phyloP scores from a whole-genome alignment of 2,329 filamentous ascomycete genomes.

The Penicillium sp. region DNA sequence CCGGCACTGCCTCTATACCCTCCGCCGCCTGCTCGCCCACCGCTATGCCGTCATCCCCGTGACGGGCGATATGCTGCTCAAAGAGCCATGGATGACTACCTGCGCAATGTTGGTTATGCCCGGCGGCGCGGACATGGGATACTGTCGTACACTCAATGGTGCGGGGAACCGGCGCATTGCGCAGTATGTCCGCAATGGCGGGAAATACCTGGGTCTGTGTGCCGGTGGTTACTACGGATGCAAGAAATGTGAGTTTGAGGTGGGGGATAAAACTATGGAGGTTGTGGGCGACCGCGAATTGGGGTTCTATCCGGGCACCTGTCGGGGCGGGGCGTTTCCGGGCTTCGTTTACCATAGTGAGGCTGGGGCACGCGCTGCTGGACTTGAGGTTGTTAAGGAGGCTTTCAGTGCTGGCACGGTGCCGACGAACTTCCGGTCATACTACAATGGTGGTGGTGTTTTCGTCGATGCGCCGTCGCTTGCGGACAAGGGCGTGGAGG shows the following conservation, averaged over 20 bases:
- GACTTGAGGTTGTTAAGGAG: slow-evolving; percentile 61
- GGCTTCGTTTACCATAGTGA: slow-evolving; percentile 92
- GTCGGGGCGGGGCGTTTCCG: slow-evolving; percentile 78
- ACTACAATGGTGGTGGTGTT: slow-evolving; percentile 92
- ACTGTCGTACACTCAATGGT: slow-evolving; percentile 83
- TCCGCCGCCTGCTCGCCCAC: slow-evolving; percentile 79
- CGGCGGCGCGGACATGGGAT: slow-evolving; percentile 89
- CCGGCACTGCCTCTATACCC: slow-evolving; percentile 79
- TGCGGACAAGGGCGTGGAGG: slow-evolving; percentile 64
- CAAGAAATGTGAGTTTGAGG: slow-evolving; percentile 82
- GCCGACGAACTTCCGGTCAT: slow-evolving; percentile 65
- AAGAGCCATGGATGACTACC: slow-evolving; percentile 84
- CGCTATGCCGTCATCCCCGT: slow-evolving; percentile 92
- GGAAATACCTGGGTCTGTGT: slow-evolving; percentile 84
- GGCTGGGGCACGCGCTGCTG: slow-evolving; percentile 69
- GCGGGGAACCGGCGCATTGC: slow-evolving; percentile 78
- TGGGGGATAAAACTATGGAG: slow-evolving; percentile 74
- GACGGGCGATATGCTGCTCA: slow-evolving; percentile 70
- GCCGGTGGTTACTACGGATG: slow-evolving; percentile 91
- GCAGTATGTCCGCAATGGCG: slow-evolving; percentile 80
- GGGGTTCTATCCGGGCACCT: slow-evolving; percentile 80
- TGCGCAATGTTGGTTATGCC: slow-evolving; percentile 90
- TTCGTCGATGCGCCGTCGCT: slow-evolving; percentile 74
- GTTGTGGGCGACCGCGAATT: slow-evolving; percentile 83
- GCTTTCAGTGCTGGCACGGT: slow-evolving; percentile 54